Conservation (phyloP, 2,329 filamentous ascomycete genomes). For the Trichoderma sp. region DNA sequence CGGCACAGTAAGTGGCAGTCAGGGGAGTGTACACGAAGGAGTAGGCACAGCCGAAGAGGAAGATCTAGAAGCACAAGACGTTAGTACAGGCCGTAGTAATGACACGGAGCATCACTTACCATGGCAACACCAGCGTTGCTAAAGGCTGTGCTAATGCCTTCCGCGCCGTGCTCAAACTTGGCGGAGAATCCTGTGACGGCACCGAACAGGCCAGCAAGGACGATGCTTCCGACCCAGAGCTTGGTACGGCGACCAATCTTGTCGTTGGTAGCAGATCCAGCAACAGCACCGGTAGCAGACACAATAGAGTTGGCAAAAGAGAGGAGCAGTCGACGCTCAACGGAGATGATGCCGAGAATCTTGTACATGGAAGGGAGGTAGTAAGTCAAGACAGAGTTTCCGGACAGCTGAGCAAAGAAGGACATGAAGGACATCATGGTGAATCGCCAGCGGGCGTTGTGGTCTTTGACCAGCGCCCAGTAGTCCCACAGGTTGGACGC, state of each 20-base stretch:
- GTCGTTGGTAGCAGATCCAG: conserved; percentile 33
- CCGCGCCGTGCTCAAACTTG: conserved; percentile 37
- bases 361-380: conserved; percentile 53
- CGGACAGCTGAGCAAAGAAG: conserved; percentile 53
- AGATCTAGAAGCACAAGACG: conserved; percentile 37
- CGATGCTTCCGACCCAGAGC: conserved; percentile 49
- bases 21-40: conserved; percentile 51
- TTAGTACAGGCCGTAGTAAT: background rate
- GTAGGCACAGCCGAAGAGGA: conserved; percentile 51
- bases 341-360: conserved; percentile 53
- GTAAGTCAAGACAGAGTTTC: conserved; percentile 49
- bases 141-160: conserved; percentile 33
- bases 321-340: conserved; percentile 44
- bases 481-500: conserved; percentile 49
- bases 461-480: conserved; percentile 48
- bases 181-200: conserved; percentile 46
- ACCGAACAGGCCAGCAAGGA: conserved; percentile 44
- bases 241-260: conserved; percentile 38
- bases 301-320: conserved; percentile 39
- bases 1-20: conserved; percentile 36
- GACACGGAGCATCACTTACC: conserved; percentile 25
- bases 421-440: conserved; percentile 51
- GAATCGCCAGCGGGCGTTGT: conserved; percentile 48
- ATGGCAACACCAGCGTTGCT: conserved; percentile 48
- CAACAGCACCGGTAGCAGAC: conserved; percentile 42